Base-by-base conservation (phyloP, 495 filamentous ascomycete species). In the Aspergillus cristatus region DNA sequence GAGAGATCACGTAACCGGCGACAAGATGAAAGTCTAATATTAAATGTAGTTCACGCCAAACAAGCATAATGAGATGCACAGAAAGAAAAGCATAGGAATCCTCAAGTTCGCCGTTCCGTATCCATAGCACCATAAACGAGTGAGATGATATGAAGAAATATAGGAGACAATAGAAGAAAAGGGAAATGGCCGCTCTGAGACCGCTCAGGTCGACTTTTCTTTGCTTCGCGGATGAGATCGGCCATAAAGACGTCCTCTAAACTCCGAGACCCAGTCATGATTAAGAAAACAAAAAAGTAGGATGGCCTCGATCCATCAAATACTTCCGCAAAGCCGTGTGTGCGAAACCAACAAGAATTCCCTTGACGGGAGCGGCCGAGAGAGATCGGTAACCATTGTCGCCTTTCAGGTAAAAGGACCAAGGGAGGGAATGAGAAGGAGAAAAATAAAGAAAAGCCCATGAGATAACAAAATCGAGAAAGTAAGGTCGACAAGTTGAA, bases 81-180 rank as follows among this genome's bases (percentile, higher is more conserved):
- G 34, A 32, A 42, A 52, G 35, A 38, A 41, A 51, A 51, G 40
- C 14, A 46, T 51, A 50, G 45, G 42, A 37, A 47, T 43, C 46
- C 44, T 54, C 40, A 55, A 55, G 45, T 60, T 63, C 55, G 63
- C 59, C 63, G 54, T 62, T 63, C 58, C 55, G 49, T 24, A 64
- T 55, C 60, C 63, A 54, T 64, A 54, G 58, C 58, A 65, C 63
- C 63, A 56, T 67, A 53, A 60, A 62, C 50, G 55, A 62, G 49
- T 57, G 63, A 55, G 55, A 43, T 28, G 40, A 41, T 42, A 26
- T 32, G 28, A 36, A 35, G 39, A 28, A 28, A 34, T 24, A 48
- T 41, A 36, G n/a, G n/a, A n/a, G n/a, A n/a, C n/a, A n/a, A n/a
- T 18, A 18, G 30, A 18, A 15, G 13, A 40, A 28, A 39, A 34